Percentiles rank a stretch among this genome's conserved stretches.
These are phyloP conservation scores for Tremellales sp. DNA, from an alignment of 1,284 basidiomycete genomes.

Conservation along the genomic window DNA sequence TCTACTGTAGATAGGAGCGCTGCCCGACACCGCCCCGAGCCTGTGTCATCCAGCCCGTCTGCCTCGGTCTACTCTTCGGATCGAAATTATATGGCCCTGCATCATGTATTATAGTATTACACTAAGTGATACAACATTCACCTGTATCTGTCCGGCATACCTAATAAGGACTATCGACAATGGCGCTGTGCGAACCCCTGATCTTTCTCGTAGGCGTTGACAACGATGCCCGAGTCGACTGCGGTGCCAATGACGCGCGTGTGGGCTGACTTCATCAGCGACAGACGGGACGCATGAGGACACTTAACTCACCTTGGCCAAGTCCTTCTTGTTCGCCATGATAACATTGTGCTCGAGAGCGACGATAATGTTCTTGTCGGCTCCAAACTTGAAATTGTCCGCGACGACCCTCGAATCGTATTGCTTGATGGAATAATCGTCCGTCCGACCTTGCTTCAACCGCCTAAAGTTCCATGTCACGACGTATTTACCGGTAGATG, in stretches of 20 bases:
- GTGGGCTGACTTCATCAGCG: conserved; percentile 23
- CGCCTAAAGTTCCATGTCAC: conserved; percentile 92
- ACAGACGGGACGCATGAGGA: too few relatives aligned
- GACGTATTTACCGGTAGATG: conserved; percentile 91
- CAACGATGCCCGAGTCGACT: conserved; percentile 4
- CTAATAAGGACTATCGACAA: conserved; percentile 44
- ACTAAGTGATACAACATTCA: not conserved
- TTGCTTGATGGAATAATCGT: conserved; percentile 91
- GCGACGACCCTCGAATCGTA: conserved; percentile 93
- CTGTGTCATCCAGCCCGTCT: too few relatives aligned
- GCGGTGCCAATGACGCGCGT: conserved; percentile 26
- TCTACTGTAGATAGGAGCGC: too few relatives aligned
- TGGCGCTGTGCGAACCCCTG: conserved; percentile 31
- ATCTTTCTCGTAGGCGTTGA: conserved; percentile 33
- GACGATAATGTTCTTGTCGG: conserved; percentile 94
- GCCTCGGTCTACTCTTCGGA: too few relatives aligned
- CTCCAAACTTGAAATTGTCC: conserved; percentile 92
- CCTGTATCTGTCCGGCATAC: not conserved
- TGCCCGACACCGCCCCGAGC: too few relatives aligned
- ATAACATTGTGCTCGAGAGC: conserved; percentile 92
- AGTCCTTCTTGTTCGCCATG: conserved; percentile 85
- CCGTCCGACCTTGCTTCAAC: conserved; percentile 83
- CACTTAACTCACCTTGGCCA: conserved; percentile 61
- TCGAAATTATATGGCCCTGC: too few relatives aligned
- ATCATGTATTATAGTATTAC: too few relatives aligned